Percentiles rank a stretch among this genome's conserved stretches.
These are phyloP conservation scores for Talaromyces stipitatus DNA, from an alignment of 495 filamentous ascomycete genomes.

Conservation along the genomic window DNA sequence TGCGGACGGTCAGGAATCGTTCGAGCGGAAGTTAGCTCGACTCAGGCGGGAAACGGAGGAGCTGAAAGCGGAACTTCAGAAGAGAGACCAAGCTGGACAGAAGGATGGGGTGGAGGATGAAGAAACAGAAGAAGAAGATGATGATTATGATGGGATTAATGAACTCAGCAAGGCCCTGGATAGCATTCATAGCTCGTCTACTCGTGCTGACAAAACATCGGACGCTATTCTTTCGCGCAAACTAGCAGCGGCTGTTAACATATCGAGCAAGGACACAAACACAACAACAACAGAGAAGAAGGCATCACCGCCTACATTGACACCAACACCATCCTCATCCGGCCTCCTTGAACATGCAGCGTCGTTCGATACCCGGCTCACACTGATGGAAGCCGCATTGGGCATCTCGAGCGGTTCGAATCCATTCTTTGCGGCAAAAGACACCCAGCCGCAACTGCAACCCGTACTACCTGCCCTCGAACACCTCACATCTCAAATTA, in stretches of 20 bases:
- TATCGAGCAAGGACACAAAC: neutral
- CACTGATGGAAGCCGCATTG: slow-evolving; percentile 69
- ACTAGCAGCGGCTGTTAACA: slow-evolving; percentile 11
- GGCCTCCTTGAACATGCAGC: slow-evolving; percentile 70
- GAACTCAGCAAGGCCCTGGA: slow-evolving; percentile 61
- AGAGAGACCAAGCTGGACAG: slow-evolving; percentile 22
- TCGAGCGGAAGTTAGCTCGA: slow-evolving; percentile 70
- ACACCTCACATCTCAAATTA: slow-evolving; percentile 41
- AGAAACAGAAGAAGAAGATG: slow-evolving; percentile 20
- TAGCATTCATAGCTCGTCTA: slow-evolving; percentile 38
- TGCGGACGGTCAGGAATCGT: slow-evolving; percentile 48
- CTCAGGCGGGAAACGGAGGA: slow-evolving; percentile 73
- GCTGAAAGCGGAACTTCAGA: slow-evolving; percentile 58
- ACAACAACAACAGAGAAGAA: neutral
- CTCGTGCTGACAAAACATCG: slow-evolving; percentile 22
- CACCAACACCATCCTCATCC: slow-evolving; percentile 41
- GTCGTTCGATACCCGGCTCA: slow-evolving; percentile 77
- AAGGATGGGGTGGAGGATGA: slow-evolving; percentile 17
- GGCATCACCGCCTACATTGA: slow-evolving; percentile 34
- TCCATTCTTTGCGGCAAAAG: slow-evolving; percentile 49
- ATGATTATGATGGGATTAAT: slow-evolving; percentile 39
- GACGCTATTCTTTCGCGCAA: slow-evolving; percentile 29
- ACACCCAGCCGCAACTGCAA: slow-evolving; percentile 59
- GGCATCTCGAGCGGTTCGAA: slow-evolving; percentile 66
- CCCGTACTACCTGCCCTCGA: slow-evolving; percentile 74